Evolutionary conservation across 2,329 filamentous ascomycete genomes (phyloP).

Genomic region (Pezicula carpinea): DNA sequence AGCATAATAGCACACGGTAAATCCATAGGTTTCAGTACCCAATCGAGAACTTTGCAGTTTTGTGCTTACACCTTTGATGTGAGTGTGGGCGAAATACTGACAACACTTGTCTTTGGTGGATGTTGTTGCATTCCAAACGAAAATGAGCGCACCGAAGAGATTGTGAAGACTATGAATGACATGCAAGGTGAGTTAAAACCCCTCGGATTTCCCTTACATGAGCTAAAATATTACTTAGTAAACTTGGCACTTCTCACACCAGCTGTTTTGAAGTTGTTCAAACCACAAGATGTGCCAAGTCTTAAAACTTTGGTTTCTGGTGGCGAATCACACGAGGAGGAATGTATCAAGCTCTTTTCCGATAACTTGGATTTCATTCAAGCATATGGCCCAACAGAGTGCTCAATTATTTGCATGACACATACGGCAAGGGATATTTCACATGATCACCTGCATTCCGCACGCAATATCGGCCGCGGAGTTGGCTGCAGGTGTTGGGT

Average conservation of each 20-base stretch:
- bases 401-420: constrained; percentile 31
- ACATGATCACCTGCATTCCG: not conserved
- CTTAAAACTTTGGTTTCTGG: constrained; percentile 1
- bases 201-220: no score
- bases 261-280: constrained; percentile 2
- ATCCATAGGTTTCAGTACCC: not conserved
- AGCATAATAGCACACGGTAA: not conserved
- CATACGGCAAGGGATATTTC: no score
- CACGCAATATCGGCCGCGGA: not conserved
- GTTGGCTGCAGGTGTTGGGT: constrained; percentile 6
- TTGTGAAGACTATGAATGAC: constrained; percentile 2
- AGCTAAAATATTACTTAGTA: not conserved
- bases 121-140: constrained; percentile 6
- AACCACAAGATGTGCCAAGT: not conserved
- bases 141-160: constrained; percentile 6
- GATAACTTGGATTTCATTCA: constrained; percentile 30
- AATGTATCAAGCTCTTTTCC: constrained; percentile 45
- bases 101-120: constrained; percentile 6
- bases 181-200: not conserved
- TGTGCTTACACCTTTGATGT: constrained; percentile 6
- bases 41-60: not conserved
- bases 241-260: constrained; percentile 6
- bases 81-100: constrained; percentile 3
- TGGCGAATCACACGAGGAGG: constrained; percentile 40
- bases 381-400: constrained; percentile 78